These are phyloP conservation scores for Boletus rubroflammeus DNA, from an alignment of 768 basidiomycete species.

Conservation along the genomic window DNA sequence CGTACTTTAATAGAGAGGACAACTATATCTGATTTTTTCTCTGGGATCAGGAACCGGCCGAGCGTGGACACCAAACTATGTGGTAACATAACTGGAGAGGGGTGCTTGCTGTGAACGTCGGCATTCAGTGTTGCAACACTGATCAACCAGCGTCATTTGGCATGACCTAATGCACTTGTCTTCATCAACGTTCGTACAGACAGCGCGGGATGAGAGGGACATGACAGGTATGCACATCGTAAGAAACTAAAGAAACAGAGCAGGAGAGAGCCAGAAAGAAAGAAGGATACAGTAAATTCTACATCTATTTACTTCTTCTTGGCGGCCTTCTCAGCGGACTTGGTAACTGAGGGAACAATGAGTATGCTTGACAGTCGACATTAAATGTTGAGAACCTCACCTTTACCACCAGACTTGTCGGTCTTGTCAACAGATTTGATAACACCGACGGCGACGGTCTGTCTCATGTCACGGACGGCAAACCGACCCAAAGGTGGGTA, in stretches of 20 bases:
- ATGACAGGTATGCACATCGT: slow-evolving; percentile 34
- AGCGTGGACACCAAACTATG: too few relatives aligned
- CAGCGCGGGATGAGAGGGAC: slow-evolving; percentile 35
- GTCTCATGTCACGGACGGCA: slow-evolving; percentile 99
- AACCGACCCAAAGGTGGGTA: slow-evolving; percentile 99
- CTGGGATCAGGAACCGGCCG: too few relatives aligned
- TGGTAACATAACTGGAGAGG: too few relatives aligned
- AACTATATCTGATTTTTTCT: too few relatives aligned
- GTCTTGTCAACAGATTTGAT: slow-evolving; percentile 98
- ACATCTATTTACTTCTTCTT: slow-evolving; percentile 95
- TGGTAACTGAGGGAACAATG: slow-evolving; percentile 58
- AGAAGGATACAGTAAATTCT: slow-evolving; percentile 61
- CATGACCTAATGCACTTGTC: slow-evolving; percentile 30
- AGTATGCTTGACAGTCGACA: slow-evolving; percentile 3
- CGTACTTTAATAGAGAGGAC: too few relatives aligned
- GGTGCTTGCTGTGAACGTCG: background rate
- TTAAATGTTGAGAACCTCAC: slow-evolving; percentile 36
- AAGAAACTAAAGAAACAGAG: slow-evolving; percentile 33
- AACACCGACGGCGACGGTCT: slow-evolving; percentile 98
- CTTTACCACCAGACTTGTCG: slow-evolving; percentile 85
- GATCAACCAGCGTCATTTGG: background rate
- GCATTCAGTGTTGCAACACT: too few relatives aligned
- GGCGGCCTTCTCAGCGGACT: slow-evolving; percentile 93
- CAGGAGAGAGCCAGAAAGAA: slow-evolving; percentile 42
- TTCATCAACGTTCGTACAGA: slow-evolving; percentile 49